These are phyloP conservation scores for Colletotrichum sp. DNA, from an alignment of 2,329 filamentous ascomycete genomes.

Conservation along the genomic window DNA sequence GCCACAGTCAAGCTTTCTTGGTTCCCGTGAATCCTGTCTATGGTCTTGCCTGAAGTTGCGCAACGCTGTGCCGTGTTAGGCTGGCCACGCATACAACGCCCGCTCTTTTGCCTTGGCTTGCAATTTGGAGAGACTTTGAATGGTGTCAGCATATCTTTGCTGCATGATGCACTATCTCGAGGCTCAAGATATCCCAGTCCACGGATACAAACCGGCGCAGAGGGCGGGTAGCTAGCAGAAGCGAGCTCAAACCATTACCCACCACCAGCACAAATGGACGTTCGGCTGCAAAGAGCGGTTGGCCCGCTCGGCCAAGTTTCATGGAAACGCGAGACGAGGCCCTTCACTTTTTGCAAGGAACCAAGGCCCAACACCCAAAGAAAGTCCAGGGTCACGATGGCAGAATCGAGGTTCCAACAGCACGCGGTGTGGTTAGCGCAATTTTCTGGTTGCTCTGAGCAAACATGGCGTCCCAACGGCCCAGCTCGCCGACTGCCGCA, in stretches of 20 bases:
- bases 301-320: slow-evolving; percentile 1
- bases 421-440: background rate
- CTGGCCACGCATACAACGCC: background rate
- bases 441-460: background rate
- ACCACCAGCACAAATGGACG: background rate
- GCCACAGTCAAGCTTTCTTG: background rate
- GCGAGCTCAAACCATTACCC: slow-evolving; percentile 9
- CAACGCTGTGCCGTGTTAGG: background rate
- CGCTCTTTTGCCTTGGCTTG: background rate
- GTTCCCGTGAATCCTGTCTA: background rate
- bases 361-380: background rate
- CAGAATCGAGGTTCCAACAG: background rate
- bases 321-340: slow-evolving; percentile 1
- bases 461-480: slow-evolving; percentile 6
- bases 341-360: background rate
- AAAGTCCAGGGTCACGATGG: background rate
- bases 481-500: slow-evolving; percentile 15
- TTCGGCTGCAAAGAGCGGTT: background rate
- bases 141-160: background rate
- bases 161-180: background rate
- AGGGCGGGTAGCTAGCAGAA: slow-evolving; percentile 13
- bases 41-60: background rate
- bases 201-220: background rate
- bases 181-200: background rate
- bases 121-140: background rate